phyloP scores from a whole-genome alignment of 2,329 filamentous ascomycete genomes.

The Fusarium sp. region DNA sequence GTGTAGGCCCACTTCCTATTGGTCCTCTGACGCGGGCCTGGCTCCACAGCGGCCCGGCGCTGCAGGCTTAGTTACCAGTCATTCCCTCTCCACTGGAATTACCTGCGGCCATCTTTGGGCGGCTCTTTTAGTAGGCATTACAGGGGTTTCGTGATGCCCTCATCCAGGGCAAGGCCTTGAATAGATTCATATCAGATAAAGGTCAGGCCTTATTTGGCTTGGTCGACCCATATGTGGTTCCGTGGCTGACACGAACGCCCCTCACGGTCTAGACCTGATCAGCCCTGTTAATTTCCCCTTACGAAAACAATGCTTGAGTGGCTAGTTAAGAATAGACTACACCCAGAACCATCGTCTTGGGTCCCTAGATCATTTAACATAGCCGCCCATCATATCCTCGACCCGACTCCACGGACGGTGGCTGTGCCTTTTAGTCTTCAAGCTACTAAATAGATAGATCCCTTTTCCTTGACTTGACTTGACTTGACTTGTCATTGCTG shows the following conservation, averaged over 20 bases:
- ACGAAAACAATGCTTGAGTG: constrained; percentile 13
- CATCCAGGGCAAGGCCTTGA: constrained; percentile 16
- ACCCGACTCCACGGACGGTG: constrained; percentile 18
- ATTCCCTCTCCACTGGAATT: constrained; percentile 35
- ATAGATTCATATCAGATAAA: constrained; percentile 1
- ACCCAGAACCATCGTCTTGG: constrained; percentile 16
- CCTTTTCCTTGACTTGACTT: constrained; percentile 16
- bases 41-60: constrained; percentile 38
- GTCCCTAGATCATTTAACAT: constrained; percentile 24
- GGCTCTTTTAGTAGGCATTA: constrained; percentile 26
- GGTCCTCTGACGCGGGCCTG: constrained; percentile 11
- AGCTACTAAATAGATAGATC: constrained; percentile 32
- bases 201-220: constrained; percentile 22
- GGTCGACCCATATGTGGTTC: constrained; percentile 28
- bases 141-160: constrained; percentile 34
- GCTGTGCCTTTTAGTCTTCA: constrained; percentile 20
- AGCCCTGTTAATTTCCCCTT: constrained; percentile 35
- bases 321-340: constrained; percentile 37
- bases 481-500: constrained; percentile 19
- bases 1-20: constrained; percentile 40
- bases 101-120: constrained; percentile 38
- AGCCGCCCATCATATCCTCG: constrained; percentile 30
- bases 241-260: constrained; percentile 5
- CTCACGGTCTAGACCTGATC: constrained; percentile 37
- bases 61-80: constrained; percentile 40